A percentile compares a stretch with the other conserved stretches of the same genome.
These are phyloP conservation scores for Leishmania guyanensis DNA, from an alignment of 208 protist species.

Conservation along the genomic window DNA sequence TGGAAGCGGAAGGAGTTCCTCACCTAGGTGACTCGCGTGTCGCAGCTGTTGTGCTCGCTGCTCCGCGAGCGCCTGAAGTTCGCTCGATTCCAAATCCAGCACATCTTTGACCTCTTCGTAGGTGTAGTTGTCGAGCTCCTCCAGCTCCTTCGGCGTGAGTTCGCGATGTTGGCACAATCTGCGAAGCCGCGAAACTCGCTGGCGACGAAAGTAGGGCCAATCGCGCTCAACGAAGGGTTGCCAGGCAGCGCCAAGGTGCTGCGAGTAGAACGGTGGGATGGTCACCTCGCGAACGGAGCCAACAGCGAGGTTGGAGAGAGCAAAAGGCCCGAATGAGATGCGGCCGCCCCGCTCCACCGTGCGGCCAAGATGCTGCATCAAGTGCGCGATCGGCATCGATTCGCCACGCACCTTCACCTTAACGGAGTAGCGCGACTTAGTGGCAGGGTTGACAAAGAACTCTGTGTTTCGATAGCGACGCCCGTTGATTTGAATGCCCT, in stretches of 20 bases:
- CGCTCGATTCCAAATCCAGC: constrained; percentile 69
- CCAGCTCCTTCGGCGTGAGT: constrained; percentile 74
- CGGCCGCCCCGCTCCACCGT: constrained; percentile 80
- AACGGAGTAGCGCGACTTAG: constrained; percentile 78
- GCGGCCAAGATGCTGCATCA: constrained; percentile 87
- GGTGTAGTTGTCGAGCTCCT: constrained; percentile 89
- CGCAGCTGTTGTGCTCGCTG: constrained; percentile 30
- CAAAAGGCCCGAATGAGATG: constrained; percentile 86
- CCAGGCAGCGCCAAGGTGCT: constrained; percentile 71
- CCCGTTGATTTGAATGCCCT: constrained; percentile 85
- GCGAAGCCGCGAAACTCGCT: constrained; percentile 68
- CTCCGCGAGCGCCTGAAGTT: constrained; percentile 52
- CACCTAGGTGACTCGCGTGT: constrained; percentile 26
- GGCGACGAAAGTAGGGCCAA: constrained; percentile 87
- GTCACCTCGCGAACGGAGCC: constrained; percentile 88
- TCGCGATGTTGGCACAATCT: constrained; percentile 69
- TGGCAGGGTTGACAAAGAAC: constrained; percentile 85
- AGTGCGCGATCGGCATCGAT: constrained; percentile 69
- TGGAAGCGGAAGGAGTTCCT: constrained; percentile 32
- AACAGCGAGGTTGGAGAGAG: constrained; percentile 69
- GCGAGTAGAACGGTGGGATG: constrained; percentile 76
- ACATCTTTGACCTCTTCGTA: constrained; percentile 84
- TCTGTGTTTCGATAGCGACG: constrained; percentile 56
- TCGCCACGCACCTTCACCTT: constrained; percentile 86
- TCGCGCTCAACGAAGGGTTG: constrained; percentile 88